These are phyloP conservation scores for Blakeslea trispora DNA, from an alignment of 371 early-diverging fungal genomes.

Conservation along the genomic window DNA sequence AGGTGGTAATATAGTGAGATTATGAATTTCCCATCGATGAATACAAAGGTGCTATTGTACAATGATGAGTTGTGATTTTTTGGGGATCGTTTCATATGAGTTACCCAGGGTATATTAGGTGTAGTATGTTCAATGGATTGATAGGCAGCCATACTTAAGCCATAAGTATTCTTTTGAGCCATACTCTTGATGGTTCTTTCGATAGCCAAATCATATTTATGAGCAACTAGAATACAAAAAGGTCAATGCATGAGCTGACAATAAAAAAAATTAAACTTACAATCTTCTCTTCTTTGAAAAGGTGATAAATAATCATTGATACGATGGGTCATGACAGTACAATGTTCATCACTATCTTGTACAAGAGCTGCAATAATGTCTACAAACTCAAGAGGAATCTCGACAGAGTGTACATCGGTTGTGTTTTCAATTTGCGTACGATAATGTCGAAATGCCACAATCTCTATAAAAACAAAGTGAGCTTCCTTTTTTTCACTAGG, in stretches of 20 bases:
- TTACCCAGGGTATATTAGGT: constrained; percentile 26
- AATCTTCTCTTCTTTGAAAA: constrained; percentile 35
- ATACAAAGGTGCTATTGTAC: constrained; percentile 45
- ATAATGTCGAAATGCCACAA: constrained; percentile 32
- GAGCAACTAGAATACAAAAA: too few species aligned
- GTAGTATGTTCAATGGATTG: constrained; percentile 18
- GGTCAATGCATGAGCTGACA: too few species aligned
- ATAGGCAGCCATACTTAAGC: constrained; percentile 21
- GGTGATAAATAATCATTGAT: constrained; percentile 45
- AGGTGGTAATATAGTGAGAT: constrained; percentile 38
- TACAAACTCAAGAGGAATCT: constrained; percentile 28
- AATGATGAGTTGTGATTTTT: too few species aligned
- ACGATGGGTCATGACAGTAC: constrained; percentile 24
- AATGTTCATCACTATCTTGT: constrained; percentile 49
- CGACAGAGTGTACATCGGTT: constrained; percentile 8
- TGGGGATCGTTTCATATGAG: too few species aligned
- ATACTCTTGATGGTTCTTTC: constrained; percentile 26
- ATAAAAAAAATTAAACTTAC: too few species aligned
- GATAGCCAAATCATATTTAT: constrained; percentile 30
- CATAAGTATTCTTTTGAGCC: constrained; percentile 34
- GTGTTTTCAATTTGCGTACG: constrained; percentile 23
- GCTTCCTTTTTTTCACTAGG: too few species aligned
- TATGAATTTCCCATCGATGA: constrained; percentile 61
- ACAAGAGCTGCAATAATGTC: constrained; percentile 33
- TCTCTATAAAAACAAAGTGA: constrained; percentile 23